Percentiles rank a stretch among this genome's conserved stretches.
These are phyloP conservation scores for Eucalyptus cloeziana DNA, from an alignment of 345 rosid genomes.

Conservation along the genomic window DNA sequence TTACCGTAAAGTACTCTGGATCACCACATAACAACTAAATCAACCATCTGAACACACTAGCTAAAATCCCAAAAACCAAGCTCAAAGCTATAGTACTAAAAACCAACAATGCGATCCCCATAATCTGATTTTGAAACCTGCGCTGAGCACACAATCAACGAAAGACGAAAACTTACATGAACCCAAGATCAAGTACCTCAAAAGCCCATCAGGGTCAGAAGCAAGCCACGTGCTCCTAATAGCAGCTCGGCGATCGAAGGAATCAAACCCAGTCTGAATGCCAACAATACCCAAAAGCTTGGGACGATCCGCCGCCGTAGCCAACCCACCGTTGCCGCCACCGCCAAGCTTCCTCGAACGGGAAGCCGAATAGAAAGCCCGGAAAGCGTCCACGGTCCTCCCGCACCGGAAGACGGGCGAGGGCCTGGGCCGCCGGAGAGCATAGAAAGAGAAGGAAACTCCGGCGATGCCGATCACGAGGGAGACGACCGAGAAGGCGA, in stretches of 20 bases:
- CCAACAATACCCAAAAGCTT: constrained; percentile 76
- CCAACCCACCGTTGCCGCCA: constrained; percentile 9
- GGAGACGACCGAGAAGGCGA: constrained; percentile 40
- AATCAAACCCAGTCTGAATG: constrained; percentile 63
- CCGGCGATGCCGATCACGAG: constrained; percentile 54
- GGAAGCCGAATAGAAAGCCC: constrained; percentile 20
- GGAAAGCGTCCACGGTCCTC: constrained; percentile 45
- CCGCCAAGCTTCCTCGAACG: constrained; percentile 10
- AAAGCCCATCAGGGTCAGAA: constrained; percentile 57
- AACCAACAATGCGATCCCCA: neutral
- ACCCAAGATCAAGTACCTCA: constrained; percentile 21
- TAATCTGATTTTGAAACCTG: neutral
- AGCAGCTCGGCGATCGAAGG: constrained; percentile 39
- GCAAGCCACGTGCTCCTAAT: constrained; percentile 72
- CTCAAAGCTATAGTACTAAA: neutral
- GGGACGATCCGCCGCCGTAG: constrained; percentile 23
- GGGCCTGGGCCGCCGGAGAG: constrained; percentile 13
- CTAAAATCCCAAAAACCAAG: neutral
- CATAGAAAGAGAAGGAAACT: constrained; percentile 39
- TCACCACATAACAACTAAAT: neutral
- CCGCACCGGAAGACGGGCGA: constrained; percentile 46
- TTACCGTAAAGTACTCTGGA: neutral
- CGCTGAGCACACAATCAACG: neutral
- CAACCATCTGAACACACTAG: neutral
- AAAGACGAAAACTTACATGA: neutral